Evolutionary conservation across 371 early-diverging fungal genomes (phyloP).

Genomic region (Fennellomyces sp.): DNA sequence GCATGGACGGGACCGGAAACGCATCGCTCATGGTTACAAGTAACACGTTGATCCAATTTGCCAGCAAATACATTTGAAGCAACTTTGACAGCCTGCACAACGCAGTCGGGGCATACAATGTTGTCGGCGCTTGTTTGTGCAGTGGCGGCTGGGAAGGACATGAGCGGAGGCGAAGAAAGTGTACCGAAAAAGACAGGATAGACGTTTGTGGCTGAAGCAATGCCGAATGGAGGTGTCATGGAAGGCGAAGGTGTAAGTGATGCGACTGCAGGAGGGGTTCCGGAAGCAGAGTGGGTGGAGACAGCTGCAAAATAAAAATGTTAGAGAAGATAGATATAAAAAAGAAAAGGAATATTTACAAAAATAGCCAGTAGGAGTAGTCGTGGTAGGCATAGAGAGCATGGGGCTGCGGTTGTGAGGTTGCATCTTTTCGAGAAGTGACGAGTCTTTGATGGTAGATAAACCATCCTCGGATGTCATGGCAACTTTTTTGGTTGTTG

Average conservation of each 20-base stretch:
- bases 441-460: slow-evolving; percentile 31
- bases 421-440: slow-evolving; percentile 39
- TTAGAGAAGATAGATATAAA: slow-evolving; percentile 1
- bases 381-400: slow-evolving; percentile 17
- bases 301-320: slow-evolving; percentile 4
- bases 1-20: slow-evolving; percentile 27
- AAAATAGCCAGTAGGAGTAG: slow-evolving; percentile 26
- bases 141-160: slow-evolving; percentile 32
- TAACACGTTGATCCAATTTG: slow-evolving; percentile 43
- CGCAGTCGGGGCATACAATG: slow-evolving; percentile 48
- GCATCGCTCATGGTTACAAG: slow-evolving; percentile 45
- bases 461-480: slow-evolving; percentile 39
- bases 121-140: slow-evolving; percentile 31
- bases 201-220: slow-evolving; percentile 32
- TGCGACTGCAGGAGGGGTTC: slow-evolving; percentile 3
- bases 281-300: slow-evolving; percentile 3
- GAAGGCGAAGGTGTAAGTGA: slow-evolving; percentile 8
- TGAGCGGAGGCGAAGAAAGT: slow-evolving; percentile 23
- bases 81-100: slow-evolving; percentile 48
- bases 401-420: slow-evolving; percentile 23
- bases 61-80: slow-evolving; percentile 56
- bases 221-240: slow-evolving; percentile 31
- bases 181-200: slow-evolving; percentile 35
- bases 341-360: slow-evolving; percentile 26
- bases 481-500: not conserved